Base-by-base conservation (phyloP, 140 eudicot genomes). In the Erigeron philadelphicus region DNA sequence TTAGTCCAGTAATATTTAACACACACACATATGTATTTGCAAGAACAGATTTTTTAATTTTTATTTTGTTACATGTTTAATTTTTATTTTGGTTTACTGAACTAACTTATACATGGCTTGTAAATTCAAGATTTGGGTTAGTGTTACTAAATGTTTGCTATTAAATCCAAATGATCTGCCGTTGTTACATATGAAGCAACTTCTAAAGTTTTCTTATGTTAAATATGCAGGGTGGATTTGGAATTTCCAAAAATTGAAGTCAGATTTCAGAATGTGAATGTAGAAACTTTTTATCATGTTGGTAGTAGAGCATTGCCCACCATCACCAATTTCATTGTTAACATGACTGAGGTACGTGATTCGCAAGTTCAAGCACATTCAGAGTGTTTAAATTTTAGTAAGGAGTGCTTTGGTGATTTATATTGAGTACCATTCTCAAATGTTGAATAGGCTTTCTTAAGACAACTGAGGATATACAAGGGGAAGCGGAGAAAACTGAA, bases 261-360 rank as follows among this genome's bases (percentile, higher is more conserved):
- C 41, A 79, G 98, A 74, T 93, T 84, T 83, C 88, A 89, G 84
- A 83, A 86, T 72, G 76, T 93, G 71, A 80, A 78, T 31, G 95
- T 89, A 38, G 91, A 89, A 78, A 78, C 98, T 43, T 84, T 49
- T 58, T 89, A 84, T 49, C 95, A 89, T 81, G 89, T 87, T 61
- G 98, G 98, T 53, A 86, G 90, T 79, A 81, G 98, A 84, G 98
- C 98, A 58, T 79, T 93, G 88, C 98, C 98, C 61, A 93, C 98
- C 12, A 89, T 93, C 72, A 81, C 96, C 68, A 93, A 93, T 79
- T 93, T 84, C 71, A 75, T 93, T 42, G 85, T 84, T 74, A 93
- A 93, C 88, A 88, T 89, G 95, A 80, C 90, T 15, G 98, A 93
- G 96, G 98, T 92, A 79, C 19, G 63, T n/a, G 13, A 64, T 47